Conservation (phyloP, 371 early-diverging fungal genomes). For the Actinomucor elegans region DNA sequence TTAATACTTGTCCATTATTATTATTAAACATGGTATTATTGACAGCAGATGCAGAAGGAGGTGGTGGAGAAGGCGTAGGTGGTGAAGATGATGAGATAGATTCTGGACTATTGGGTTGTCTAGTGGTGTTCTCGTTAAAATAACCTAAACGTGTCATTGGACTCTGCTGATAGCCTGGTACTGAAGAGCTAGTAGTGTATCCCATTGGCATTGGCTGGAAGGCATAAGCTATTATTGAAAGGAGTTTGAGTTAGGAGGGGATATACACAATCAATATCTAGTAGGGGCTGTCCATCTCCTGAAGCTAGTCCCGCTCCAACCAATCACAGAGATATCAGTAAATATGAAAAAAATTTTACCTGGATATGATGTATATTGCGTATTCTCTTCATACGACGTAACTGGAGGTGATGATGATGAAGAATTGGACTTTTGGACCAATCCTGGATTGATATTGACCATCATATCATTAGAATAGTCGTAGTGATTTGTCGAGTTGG, state of each 20-base stretch:
- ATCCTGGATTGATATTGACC: conserved; percentile 31
- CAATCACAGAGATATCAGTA: conserved; percentile 5
- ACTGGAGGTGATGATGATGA: conserved; percentile 8
- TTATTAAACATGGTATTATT: conserved; percentile 1
- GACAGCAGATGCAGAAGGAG: conserved; percentile 1
- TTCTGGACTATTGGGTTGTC: conserved; percentile 35
- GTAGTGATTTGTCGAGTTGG: conserved; percentile 28
- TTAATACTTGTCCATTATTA: neutral
- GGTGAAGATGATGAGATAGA: conserved; percentile 36
- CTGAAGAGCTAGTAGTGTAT: conserved; percentile 26
- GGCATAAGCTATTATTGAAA: conserved; percentile 29
- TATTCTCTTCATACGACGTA: conserved; percentile 22
- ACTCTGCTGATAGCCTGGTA: conserved; percentile 18
- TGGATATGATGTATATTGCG: conserved; percentile 25
- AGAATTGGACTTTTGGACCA: conserved; percentile 31
- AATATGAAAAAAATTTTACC: conserved; percentile 26
- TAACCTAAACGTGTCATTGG: conserved; percentile 28
- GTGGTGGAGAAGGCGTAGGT: conserved; percentile 24
- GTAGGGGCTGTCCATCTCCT: neutral
- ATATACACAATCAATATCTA: neutral
- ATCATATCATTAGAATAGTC: conserved; percentile 35
- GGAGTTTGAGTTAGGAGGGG: neutral
- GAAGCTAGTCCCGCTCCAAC: conserved; percentile 5
- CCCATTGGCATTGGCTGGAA: conserved; percentile 39
- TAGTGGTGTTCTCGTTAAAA: conserved; percentile 18